Evolutionary conservation across 768 basidiomycete genomes (phyloP), one percentile per base, ranked within the genome.

Genomic region (Pleurotus citrinopileatus): DNA sequence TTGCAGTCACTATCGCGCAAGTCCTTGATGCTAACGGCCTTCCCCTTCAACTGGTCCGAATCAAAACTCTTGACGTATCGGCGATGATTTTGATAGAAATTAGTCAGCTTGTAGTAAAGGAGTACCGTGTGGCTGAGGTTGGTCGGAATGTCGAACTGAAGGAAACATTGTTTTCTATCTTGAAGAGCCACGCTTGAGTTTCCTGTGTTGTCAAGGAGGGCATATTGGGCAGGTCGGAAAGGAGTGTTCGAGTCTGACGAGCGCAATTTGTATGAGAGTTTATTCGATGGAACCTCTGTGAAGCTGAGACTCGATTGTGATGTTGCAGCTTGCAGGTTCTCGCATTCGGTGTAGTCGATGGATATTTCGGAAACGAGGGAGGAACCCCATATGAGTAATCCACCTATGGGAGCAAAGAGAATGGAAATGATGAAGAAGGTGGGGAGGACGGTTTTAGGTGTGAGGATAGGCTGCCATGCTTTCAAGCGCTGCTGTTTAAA

Each of bases 401-500:
- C 97, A 20, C 97, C 97, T 61, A 99, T 95, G 52, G 94, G 95
- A 0, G 91, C 96, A 67, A 99, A 99, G 59, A 98, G 72, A 60
- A 99, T 78, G 42, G 92, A 97, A 62, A 98, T 85, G 65, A 98
- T 84, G 71, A 99, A 95, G 42, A 99, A 82, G 0, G 94, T 96
- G 2, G 97, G 97, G 13, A 99, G 82, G 19, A 99, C 97, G 1
- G 94, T 97, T 71, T 95, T 95, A 3, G 97, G 97, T 3, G 95
- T 98, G 43, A 98, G 81, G 67, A 99, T 98, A 7, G 97, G 97
- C 79, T 99, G 97, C 97, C 97, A 99, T 65, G 97, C 97, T 76
- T 98, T 98, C 66, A 99, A 83, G 53, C 97, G 89, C 71, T 99
- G 97, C 70, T 99, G 97, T 74, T 97, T 98, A 82, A 97, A 98